phyloP scores from a whole-genome alignment of 305 asterid genomes.

The Solanum hybrid region DNA sequence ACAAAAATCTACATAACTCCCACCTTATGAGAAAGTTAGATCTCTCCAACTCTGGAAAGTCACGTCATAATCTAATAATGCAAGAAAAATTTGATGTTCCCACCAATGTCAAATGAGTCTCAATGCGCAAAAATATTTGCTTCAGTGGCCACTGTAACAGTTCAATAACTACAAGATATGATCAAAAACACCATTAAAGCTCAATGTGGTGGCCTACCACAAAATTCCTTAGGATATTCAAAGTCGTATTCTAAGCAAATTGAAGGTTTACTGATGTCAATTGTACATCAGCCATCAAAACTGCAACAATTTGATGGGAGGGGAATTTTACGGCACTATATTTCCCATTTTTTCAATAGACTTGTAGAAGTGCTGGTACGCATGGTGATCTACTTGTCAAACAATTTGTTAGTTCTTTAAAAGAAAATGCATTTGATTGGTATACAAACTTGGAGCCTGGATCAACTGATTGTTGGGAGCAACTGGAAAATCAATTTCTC shows the following conservation, averaged over 20 bases:
- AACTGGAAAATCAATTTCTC: background rate
- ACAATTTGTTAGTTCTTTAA: no score
- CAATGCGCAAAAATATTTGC: background rate
- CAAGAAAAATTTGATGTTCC: background rate
- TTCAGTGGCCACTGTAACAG: background rate
- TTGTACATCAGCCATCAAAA: background rate
- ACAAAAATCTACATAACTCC: background rate
- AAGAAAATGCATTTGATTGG: background rate
- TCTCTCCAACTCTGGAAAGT: background rate
- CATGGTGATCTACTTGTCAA: background rate
- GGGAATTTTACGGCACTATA: background rate
- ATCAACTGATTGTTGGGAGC: background rate
- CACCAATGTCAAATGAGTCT: background rate
- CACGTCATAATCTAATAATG: background rate
- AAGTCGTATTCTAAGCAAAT: background rate
- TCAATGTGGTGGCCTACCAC: background rate
- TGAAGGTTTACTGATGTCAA: background rate
- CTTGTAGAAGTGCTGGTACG: background rate
- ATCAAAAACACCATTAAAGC: background rate
- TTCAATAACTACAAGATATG: background rate
- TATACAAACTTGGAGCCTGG: background rate
- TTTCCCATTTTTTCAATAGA: no score
- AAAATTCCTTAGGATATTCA: background rate
- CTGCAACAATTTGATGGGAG: background rate
- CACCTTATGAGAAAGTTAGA: background rate